These are phyloP conservation scores for Pseudocercospora vitis DNA, from an alignment of 2,329 filamentous ascomycete genomes.

Conservation along the genomic window DNA sequence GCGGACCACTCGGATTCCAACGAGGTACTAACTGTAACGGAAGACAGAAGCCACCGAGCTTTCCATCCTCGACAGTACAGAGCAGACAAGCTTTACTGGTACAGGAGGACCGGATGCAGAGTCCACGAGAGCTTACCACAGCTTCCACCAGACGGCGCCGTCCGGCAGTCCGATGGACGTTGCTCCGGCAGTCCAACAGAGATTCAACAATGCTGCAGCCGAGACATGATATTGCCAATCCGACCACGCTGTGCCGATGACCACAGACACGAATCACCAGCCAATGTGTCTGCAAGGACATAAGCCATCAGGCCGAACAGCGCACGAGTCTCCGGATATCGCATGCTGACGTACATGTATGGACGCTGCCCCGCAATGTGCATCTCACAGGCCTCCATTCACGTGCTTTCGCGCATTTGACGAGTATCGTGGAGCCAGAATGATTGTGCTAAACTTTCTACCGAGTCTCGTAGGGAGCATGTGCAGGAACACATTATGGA, in stretches of 20 bases:
- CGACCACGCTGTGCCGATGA: too few species aligned
- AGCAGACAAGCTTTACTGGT: background rate
- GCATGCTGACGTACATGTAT: background rate
- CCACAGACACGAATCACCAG: too few species aligned
- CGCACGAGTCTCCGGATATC: background rate
- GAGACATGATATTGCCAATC: too few species aligned
- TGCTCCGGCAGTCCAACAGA: background rate
- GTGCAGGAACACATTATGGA: too few species aligned
- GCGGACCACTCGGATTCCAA: constrained; percentile 14
- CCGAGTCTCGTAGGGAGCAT: too few species aligned
- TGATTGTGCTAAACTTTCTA: too few species aligned
- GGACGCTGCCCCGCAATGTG: too few species aligned
- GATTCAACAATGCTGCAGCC: too few species aligned
- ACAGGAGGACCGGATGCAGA: constrained; percentile 2
- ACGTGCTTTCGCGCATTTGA: too few species aligned
- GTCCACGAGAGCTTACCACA: background rate
- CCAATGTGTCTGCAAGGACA: background rate
- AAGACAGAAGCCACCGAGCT: constrained; percentile 7
- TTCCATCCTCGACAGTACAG: background rate
- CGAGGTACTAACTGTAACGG: constrained; percentile 15
- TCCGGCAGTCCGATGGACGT: constrained; percentile 3
- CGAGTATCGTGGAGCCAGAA: too few species aligned
- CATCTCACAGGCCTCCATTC: too few species aligned
- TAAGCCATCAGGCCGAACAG: background rate
- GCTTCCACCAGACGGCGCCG: background rate